Conservation (phyloP, 139 green algal genomes). For the Gonium pectorale region DNA sequence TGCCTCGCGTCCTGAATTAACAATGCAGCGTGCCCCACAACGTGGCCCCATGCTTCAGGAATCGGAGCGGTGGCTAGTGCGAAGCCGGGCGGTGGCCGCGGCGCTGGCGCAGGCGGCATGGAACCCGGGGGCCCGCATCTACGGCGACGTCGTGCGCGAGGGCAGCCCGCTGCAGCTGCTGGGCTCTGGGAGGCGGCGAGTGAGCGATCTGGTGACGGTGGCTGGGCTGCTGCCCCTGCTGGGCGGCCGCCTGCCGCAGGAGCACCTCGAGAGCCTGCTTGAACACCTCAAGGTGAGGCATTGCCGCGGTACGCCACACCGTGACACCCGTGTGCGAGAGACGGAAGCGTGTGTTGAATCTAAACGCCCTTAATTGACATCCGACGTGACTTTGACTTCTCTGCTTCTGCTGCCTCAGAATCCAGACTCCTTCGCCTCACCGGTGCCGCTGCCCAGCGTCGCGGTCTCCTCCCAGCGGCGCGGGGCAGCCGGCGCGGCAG, state of each 20-base stretch:
- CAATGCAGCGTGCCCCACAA: no score
- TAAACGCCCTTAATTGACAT: no score
- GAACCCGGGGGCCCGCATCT: not conserved
- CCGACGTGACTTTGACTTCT: no score
- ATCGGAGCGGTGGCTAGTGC: not conserved
- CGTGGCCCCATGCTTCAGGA: no score
- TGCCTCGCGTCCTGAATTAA: no score
- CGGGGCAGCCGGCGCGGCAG: no score
- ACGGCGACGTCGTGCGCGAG: constrained; percentile 12
- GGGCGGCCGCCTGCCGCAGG: constrained; percentile 3
- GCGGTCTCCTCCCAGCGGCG: not conserved
- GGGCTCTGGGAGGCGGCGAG: not conserved
- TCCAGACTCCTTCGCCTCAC: constrained; percentile 15
- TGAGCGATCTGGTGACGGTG: constrained; percentile 6
- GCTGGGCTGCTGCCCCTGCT: constrained; percentile 34
- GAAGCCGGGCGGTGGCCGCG: not conserved
- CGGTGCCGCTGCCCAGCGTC: constrained; percentile 20
- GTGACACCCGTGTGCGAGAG: no score
- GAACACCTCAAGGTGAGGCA: constrained; percentile 15
- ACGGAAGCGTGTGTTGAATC: no score
- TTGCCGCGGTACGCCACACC: no score
- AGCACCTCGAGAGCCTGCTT: not conserved
- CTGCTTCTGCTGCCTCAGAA: not conserved
- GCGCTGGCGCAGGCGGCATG: not conserved
- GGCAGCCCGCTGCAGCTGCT: not conserved